Conservation (phyloP, 352 stramenopile genomes). For the Phytophthora europaea region DNA sequence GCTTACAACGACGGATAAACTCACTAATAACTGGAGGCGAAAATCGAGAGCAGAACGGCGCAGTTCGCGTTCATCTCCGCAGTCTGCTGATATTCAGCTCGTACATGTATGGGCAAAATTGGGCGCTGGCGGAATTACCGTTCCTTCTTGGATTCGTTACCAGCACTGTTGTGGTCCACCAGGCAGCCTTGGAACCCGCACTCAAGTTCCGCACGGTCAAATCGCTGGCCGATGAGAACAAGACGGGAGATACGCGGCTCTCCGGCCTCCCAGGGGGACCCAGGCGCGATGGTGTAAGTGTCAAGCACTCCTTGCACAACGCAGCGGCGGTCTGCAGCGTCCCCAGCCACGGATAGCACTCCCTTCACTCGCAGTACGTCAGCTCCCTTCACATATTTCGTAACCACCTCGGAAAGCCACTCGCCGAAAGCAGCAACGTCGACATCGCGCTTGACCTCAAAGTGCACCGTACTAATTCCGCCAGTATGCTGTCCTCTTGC, state of each 20-base stretch:
- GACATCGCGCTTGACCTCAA: constrained; percentile 58
- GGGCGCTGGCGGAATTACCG: constrained; percentile 19
- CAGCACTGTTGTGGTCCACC: constrained; percentile 7
- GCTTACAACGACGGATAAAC: constrained; percentile 13
- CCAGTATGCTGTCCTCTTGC: constrained; percentile 55
- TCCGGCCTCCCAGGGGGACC: constrained; percentile 38
- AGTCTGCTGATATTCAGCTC: neutral
- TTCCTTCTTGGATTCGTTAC: constrained; percentile 47
- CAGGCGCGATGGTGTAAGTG: constrained; percentile 80
- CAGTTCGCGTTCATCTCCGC: neutral
- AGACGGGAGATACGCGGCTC: constrained; percentile 60
- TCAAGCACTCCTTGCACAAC: constrained; percentile 79
- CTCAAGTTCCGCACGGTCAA: constrained; percentile 57
- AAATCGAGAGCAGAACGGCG: neutral
- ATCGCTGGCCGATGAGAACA: constrained; percentile 73
- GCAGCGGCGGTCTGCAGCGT: constrained; percentile 50
- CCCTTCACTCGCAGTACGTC: constrained; percentile 78
- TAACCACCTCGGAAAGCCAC: constrained; percentile 68
- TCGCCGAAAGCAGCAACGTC: constrained; percentile 65
- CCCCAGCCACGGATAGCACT: constrained; percentile 58
- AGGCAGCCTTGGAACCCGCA: constrained; percentile 59
- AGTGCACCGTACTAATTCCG: constrained; percentile 64
- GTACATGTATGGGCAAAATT: constrained; percentile 12
- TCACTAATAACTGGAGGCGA: constrained; percentile 13
- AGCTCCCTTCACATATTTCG: constrained; percentile 58